Conservation (phyloP, 768 basidiomycete species). For the Hypholoma sublateritium region DNA sequence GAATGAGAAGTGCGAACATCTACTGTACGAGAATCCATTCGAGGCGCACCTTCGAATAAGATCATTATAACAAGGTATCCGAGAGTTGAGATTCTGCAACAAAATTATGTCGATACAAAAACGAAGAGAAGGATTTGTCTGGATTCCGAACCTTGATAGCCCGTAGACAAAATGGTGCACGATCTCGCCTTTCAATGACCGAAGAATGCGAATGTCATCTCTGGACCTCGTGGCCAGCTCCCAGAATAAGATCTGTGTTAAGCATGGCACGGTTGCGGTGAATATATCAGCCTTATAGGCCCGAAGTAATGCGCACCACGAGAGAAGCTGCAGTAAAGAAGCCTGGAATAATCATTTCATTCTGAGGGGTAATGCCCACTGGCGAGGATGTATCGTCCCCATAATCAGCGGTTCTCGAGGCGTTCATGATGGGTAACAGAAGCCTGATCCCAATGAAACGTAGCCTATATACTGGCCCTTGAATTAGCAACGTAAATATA, state of each 20-base stretch:
- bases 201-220: slow-evolving; percentile 4
- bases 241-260: neutral
- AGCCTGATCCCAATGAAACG: neutral
- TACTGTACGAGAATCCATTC: neutral
- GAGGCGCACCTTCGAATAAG: slow-evolving; percentile 1
- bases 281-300: neutral
- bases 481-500: neutral
- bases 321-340: neutral
- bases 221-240: neutral
- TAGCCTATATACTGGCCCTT: neutral
- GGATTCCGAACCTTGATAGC: neutral
- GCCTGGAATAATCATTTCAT: neutral
- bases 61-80: neutral
- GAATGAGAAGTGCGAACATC: neutral
- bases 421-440: neutral
- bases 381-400: neutral
- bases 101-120: neutral
- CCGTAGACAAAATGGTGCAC: neutral
- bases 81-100: neutral
- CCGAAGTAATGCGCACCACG: neutral
- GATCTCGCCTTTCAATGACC: neutral
- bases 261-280: neutral
- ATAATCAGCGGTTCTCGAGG: neutral
- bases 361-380: neutral
- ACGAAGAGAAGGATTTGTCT: neutral